These are phyloP conservation scores for Huiozyma naganishii DNA, from an alignment of 805 yeast genomes.

Conservation along the genomic window DNA sequence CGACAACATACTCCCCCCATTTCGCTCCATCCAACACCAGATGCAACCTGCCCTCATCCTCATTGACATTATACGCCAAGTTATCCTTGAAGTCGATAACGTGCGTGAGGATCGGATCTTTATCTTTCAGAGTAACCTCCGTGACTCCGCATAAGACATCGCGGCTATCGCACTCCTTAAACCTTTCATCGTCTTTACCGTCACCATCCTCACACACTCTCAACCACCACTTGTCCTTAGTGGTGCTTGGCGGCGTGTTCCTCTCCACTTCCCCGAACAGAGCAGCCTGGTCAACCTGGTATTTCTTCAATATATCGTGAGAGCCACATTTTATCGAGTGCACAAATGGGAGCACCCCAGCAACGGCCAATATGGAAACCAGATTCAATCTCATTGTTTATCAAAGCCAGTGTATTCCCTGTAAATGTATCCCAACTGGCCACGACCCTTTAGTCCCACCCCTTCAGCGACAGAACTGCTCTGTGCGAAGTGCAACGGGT, in stretches of 20 bases:
- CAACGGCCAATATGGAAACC: not conserved
- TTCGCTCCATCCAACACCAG: conserved; percentile 40
- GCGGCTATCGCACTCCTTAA: conserved; percentile 49
- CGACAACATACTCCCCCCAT: conserved; percentile 59
- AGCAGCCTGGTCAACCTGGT: conserved; percentile 28
- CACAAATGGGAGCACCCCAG: not conserved
- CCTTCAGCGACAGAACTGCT: too few species aligned
- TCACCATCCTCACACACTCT: conserved; percentile 49
- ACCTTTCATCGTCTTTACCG: conserved; percentile 26
- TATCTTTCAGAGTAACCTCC: conserved; percentile 39
- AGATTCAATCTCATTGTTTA: not conserved
- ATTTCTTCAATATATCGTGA: conserved; percentile 16
- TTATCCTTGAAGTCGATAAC: conserved; percentile 43
- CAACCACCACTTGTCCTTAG: conserved; percentile 54
- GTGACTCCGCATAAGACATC: conserved; percentile 75
- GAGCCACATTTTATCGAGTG: conserved; percentile 12
- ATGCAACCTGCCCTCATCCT: conserved; percentile 21
- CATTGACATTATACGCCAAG: conserved; percentile 20
- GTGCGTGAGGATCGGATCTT: conserved; percentile 42
- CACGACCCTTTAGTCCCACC: too few species aligned
- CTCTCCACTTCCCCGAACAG: conserved; percentile 30
- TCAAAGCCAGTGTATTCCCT: too few species aligned
- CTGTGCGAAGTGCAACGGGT: too few species aligned
- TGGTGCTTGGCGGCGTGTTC: conserved; percentile 72
- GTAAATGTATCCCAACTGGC: too few species aligned